These are phyloP conservation scores for Nemania abortiva DNA, from an alignment of 2,329 filamentous ascomycete species.

Conservation along the genomic window DNA sequence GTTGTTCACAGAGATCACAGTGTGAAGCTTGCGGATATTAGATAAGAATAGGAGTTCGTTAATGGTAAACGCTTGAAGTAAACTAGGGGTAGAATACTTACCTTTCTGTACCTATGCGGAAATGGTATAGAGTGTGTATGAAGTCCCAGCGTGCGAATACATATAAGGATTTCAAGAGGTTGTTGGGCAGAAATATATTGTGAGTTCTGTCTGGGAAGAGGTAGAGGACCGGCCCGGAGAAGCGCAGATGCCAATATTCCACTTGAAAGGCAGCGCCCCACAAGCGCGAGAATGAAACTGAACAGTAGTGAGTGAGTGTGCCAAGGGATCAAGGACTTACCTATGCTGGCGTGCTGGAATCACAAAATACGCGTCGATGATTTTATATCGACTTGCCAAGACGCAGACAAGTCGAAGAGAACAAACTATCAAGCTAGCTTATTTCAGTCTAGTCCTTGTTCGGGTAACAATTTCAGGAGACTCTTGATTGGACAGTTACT, in stretches of 20 bases:
- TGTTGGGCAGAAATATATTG: slow-evolving; percentile 26
- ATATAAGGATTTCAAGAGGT: background rate
- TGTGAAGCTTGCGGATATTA: background rate
- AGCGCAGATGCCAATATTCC: background rate
- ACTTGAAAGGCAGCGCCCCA: background rate
- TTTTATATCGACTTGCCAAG: slow-evolving; percentile 19
- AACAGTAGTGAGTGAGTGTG: background rate
- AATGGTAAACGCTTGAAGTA: background rate
- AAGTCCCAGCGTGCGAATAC: background rate
- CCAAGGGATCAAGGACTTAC: background rate
- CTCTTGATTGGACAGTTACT: background rate
- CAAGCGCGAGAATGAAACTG: no score
- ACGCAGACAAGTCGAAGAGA: slow-evolving; percentile 11
- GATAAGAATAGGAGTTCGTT: background rate
- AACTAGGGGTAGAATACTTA: background rate
- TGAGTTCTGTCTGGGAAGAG: background rate
- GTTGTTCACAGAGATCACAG: no score
- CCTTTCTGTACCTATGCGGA: background rate
- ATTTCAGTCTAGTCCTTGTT: background rate
- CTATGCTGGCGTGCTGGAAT: slow-evolving; percentile 3
- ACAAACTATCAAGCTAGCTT: background rate
- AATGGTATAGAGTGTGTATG: background rate
- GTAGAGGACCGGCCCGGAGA: background rate
- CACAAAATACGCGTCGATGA: slow-evolving; percentile 8
- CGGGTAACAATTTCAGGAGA: background rate